Conservation (phyloP, 1,284 basidiomycete species). For the Jaminaea rosea region DNA sequence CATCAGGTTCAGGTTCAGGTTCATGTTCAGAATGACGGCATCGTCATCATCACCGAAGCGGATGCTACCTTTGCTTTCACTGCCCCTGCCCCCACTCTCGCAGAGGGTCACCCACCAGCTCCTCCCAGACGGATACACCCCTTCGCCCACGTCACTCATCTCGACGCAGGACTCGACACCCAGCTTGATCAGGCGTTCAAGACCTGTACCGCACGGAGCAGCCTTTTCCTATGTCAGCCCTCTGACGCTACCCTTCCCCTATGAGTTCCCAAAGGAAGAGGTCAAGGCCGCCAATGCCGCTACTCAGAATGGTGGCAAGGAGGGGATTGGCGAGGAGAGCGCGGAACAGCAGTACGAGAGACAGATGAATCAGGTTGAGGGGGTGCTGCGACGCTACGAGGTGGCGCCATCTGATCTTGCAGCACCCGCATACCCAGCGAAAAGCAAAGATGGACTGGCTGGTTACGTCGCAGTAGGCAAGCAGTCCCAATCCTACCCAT, state of each 20-base stretch:
- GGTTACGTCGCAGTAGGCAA: slow-evolving; percentile 20
- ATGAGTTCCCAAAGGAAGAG: slow-evolving; percentile 55
- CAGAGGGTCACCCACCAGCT: slow-evolving; percentile 62
- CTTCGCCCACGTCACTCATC: slow-evolving; percentile 54
- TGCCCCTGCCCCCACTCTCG: slow-evolving; percentile 59
- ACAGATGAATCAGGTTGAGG: slow-evolving; percentile 36
- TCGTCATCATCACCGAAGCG: background rate
- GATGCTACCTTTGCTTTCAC: slow-evolving; percentile 27
- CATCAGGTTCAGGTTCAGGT: too few species aligned
- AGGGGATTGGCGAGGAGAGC: slow-evolving; percentile 17
- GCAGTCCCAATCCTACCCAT: slow-evolving; percentile 24
- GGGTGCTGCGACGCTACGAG: slow-evolving; percentile 28
- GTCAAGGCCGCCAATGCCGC: slow-evolving; percentile 13
- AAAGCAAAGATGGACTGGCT: slow-evolving; percentile 5
- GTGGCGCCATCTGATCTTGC: slow-evolving; percentile 14
- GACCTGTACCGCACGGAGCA: slow-evolving; percentile 55
- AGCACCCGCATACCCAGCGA: background rate
- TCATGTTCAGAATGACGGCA: background rate
- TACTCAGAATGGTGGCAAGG: slow-evolving; percentile 10
- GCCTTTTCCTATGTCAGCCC: slow-evolving; percentile 79
- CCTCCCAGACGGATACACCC: slow-evolving; percentile 59
- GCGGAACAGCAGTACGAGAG: slow-evolving; percentile 12
- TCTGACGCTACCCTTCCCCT: slow-evolving; percentile 75
- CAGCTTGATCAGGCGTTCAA: slow-evolving; percentile 58
- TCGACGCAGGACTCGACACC: slow-evolving; percentile 44